Conservation (phyloP, 805 yeast genomes). For the Pichia cabralensis region DNA sequence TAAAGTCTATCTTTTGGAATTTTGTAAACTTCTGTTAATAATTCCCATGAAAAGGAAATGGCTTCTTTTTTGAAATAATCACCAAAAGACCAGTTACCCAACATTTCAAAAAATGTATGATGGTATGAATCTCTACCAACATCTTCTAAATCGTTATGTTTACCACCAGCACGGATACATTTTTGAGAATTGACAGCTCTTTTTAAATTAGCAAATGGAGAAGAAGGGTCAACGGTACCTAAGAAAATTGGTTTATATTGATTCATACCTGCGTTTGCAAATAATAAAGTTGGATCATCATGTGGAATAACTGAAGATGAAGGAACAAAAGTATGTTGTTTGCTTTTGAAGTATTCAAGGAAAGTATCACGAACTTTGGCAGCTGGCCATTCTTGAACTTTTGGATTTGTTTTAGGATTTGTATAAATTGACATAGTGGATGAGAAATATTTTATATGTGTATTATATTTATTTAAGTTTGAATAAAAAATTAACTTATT, state of each 20-base stretch:
- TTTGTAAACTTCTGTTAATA: constrained; percentile 78
- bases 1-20: constrained; percentile 72
- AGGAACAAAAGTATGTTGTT: constrained; percentile 73
- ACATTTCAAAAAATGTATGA: constrained; percentile 98
- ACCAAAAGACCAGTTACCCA: constrained; percentile 99
- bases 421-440: constrained; percentile 5
- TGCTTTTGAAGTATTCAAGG: constrained; percentile 63
- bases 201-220: constrained; percentile 73
- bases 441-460: constrained; percentile 2
- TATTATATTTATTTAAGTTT: too few species aligned
- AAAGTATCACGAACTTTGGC: constrained; percentile 63
- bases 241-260: constrained; percentile 96
- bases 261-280: constrained; percentile 99
- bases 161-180: constrained; percentile 99
- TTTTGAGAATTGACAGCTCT: constrained; percentile 95
- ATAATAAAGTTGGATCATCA: constrained; percentile 93
- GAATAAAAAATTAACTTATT: too few species aligned
- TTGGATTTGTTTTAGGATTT: constrained; percentile 8
- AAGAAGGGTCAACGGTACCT: constrained; percentile 94
- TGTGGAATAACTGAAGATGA: constrained; percentile 94
- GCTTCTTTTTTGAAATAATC: constrained; percentile 97
- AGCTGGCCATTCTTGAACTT: constrained; percentile 36
- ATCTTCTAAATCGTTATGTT: constrained; percentile 95
- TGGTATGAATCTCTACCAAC: constrained; percentile 97
- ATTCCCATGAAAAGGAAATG: constrained; percentile 79